Base-by-base conservation (phyloP, 2,329 filamentous ascomycete species). In the Colletotrichum sidae region DNA sequence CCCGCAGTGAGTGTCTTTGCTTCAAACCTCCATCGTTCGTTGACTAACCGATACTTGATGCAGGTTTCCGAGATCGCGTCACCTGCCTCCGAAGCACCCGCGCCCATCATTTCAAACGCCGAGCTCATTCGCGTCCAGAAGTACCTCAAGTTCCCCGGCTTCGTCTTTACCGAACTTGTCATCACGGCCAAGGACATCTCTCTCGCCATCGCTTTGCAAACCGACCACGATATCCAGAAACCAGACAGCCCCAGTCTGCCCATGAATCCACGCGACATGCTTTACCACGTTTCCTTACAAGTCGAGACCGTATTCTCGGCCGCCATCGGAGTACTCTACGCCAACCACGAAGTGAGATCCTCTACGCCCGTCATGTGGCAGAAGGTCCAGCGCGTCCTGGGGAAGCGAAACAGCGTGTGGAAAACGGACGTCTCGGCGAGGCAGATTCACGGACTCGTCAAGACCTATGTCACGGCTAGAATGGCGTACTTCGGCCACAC, bases 291-390 rank as follows among this genome's bases (percentile, higher is more conserved):
- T 10, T 58, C 46, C 3, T 25, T 42, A 8, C 45, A 37, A 35
- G 38, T 58, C 25, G 46, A 51, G 15, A 38, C 17, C 13, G 33
- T 58, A 7, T 42, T 58, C 11, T 9, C 17, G 25, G 38, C 46
- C 17, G 55, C 46, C 1, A 12, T 37, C 37, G 33, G 38, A 6
- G 25, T 45, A 2, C 38, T 58, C 2, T 51, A 42, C 8, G 38
- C 11, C 38, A 35, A 58, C 10, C 17, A 50, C 3, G 46, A 58
- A 11, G 15, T 51, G 13, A 17, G 17, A 8, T 38, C 11, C 8
- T 42, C 45, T 8, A 51, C 10, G 37, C 55, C 38, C 6, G 11
- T 25, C 17, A 58, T 25, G 55, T 51, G 55, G 55, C 46, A 44
- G 3, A 50, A 58, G 35, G 46, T 51, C 10, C 55, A 51, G 25